Base-by-base conservation (phyloP, 495 filamentous ascomycete genomes). In the Tuber microsphaerosporum region DNA sequence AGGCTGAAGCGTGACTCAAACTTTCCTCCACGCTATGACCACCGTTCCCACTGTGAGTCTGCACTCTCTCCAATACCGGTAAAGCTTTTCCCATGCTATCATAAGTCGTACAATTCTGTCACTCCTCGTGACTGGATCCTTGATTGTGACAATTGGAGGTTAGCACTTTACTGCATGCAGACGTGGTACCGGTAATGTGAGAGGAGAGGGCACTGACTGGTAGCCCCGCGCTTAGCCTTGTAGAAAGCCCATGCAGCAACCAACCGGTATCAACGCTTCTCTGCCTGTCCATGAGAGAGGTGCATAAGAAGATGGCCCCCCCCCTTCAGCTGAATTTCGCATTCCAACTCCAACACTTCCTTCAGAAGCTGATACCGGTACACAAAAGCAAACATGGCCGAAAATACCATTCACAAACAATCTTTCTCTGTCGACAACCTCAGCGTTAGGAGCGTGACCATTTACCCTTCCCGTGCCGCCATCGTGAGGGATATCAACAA, bases 401-500 rank as follows among this genome's bases (percentile, higher is more conserved):
- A 79, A 39, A 78, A 81, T 22, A 80, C 22, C 19, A 45, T 82
- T 39, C 75, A 80, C 44, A 86, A 85, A 76, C 83, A 86, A 71
- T 83, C 86, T 61, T 88, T 88, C 81, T 82, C 83, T 31, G 83
- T 89, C 71, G 86, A 86, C 69, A 84, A 89, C 75, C 84, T 92
- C 20, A 77, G 85, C 0, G 91, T 91, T 71, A 87, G 87, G 71
- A 87, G 85, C 8, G 89, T 92, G 45, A 89, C 87, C 0, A 84
- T 92, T 44, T 90, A 90, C 61, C 89, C 90, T 3, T 85, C 86
- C 5, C 82, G 87, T 74, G 90, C 89, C 12, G 89, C 90, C 19
- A 83, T 92, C 20, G 85, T 89, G 41, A 88, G 91, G 31, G 88
- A 91, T 71, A 88, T 93, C 82, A 86, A 88, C 70, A 84, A 88